phyloP scores from a whole-genome alignment of 306 rosid genomes.

The Mimosa bimucronata region DNA sequence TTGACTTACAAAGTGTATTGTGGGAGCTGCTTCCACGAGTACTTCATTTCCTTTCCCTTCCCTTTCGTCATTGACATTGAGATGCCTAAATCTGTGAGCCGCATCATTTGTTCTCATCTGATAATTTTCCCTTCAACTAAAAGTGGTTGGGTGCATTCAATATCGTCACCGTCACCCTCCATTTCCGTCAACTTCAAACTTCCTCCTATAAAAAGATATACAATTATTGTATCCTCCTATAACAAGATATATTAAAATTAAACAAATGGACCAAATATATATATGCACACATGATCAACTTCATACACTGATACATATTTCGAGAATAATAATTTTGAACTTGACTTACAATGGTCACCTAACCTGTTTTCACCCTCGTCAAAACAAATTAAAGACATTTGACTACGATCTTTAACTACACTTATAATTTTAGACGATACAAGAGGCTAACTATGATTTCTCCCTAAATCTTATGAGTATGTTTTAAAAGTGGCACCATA shows the following conservation, averaged over 20 bases:
- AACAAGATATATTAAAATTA: background rate
- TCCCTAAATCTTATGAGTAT: no score
- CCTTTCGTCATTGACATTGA: background rate
- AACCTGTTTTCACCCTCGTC: background rate
- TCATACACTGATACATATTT: background rate
- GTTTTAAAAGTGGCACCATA: no score
- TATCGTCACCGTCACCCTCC: conserved; percentile 28
- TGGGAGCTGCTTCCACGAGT: background rate
- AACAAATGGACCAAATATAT: background rate
- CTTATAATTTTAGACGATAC: background rate
- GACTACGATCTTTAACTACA: background rate
- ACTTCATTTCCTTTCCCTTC: background rate
- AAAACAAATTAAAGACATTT: background rate
- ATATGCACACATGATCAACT: background rate
- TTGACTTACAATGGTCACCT: background rate
- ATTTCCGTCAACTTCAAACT: background rate
- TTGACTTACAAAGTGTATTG: background rate
- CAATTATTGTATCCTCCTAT: background rate
- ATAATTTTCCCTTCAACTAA: background rate
- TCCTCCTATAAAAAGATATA: background rate
- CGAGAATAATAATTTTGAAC: no score
- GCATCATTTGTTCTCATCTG: conserved; percentile 14
- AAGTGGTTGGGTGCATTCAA: conserved; percentile 50
- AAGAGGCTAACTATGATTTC: background rate
- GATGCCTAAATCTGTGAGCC: conserved; percentile 27